Evolutionary conservation across 495 filamentous ascomycete genomes (phyloP), one percentile per base, ranked within the genome.

Genomic region (Hypoxylon fuscum): DNA sequence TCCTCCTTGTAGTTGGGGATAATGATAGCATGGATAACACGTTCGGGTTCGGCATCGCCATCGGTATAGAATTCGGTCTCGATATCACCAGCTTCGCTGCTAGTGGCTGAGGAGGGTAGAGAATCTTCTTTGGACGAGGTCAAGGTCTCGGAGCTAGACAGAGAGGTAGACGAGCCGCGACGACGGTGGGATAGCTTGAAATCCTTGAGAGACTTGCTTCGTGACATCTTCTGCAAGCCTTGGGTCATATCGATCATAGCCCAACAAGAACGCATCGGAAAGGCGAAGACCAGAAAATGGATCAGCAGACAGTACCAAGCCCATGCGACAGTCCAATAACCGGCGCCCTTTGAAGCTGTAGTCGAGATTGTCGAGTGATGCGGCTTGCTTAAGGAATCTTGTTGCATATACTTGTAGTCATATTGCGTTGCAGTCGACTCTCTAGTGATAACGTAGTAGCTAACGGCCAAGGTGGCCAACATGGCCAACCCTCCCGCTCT

Each of bases 1-100:
- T 89, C 86, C 63, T 90, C 87, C 57, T 85, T 86, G 72, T 90
- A 90, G 62, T 88, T 88, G 11, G 87, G 87, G 8, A 90, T 74
- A 58, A 90, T 78, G 48, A 90, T 87, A 1, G 85, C 85, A 52
- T 88, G 85, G 11, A 88, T 72, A 17, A 87, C 62, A 34, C 68
- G 72, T 40, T 81, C 74, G 20, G 74, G 68, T 0, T 70, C 70
- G 14, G 65, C 72, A 35, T 81, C 75, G 21, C 29, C 55, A 34
- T 80, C 79, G 49, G 60, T 61, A 31, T 68, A 73, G 45, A 74
- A 60, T 32, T 81, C 79, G 29, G 62, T 40, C 38, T 81, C 78
- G 7, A 75, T 59, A 49, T 80, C 79, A 42, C 74, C 79, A 31
- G 75, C 72, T 59, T 82, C 79, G 72, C 78, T 81, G 70, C 71